Evolutionary conservation across 1,139 yeast genomes (phyloP), one percentile per base, ranked within the genome.

Genomic region (Meyerozyma guilliermondii): DNA sequence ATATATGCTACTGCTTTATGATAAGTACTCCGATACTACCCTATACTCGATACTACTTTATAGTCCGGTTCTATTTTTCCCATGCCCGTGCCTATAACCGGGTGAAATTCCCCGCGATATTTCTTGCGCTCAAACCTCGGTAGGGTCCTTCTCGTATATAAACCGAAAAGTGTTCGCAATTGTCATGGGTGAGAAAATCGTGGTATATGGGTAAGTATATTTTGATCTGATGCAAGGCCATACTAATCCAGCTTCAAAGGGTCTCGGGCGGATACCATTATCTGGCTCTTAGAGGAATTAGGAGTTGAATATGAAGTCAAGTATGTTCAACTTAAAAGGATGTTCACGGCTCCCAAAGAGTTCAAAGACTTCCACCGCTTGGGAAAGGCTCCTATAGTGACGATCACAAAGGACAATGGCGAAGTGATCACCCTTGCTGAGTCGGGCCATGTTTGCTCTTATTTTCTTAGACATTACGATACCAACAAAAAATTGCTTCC

Each of bases 141-240:
- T 6, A 7, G 7, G 22, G 7, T 20, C n/a, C n/a, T n/a, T n/a
- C 7, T 20, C 22, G 22, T 20, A 20, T 20, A 20, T 20, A 20
- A 20, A 20, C 22, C 22, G 22, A 20, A 7, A 3, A 20, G 22
- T 6, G 22, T 20, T n/a, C 22, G 22, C 22, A 20, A 20, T 5
- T 4, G 22, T 7, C 10, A 30, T 30, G 34, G 34, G 17, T 11
- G 50, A 49, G 23, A 53, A 48, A 43, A 41, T 56, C 38, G 47
- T 54, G 33, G 49, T 59, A 20, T 60, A 59, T 39, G 56, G 60
- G 60, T 56, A 51, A 31, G 58, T 53, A 39, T 8, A 8, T 8
- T 7, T 5, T 8, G 49, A 44, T 43, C 23, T 20, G 14, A 8
- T 16, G 10, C 9, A 26, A 26, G 11, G 20, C 8, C 13, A 5